phyloP scores from a whole-genome alignment of 2,329 filamentous ascomycete species.

The Stagonosporopsis cucurbitacearum region DNA sequence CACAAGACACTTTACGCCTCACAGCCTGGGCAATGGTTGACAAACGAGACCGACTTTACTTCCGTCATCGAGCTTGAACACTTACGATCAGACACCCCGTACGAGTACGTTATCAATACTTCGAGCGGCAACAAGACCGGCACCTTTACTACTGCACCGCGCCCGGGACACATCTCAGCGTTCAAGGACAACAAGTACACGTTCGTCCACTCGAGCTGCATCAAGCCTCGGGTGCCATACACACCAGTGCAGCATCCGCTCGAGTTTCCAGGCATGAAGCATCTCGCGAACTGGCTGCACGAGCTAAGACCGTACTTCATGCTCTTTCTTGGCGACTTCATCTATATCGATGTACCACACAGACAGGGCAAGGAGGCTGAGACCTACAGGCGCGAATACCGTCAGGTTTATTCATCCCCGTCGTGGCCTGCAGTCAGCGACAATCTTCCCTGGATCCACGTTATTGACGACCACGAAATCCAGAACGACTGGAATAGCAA shows the following conservation, averaged over 20 bases:
- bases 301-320: constrained; percentile 75
- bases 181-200: constrained; percentile 75
- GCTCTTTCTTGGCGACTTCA: constrained; percentile 82
- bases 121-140: constrained; percentile 84
- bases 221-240: constrained; percentile 91
- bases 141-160: constrained; percentile 78
- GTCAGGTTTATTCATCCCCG: constrained; percentile 93
- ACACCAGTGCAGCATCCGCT: constrained; percentile 82
- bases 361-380: constrained; percentile 74
- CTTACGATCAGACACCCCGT: constrained; percentile 73
- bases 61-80: constrained; percentile 70
- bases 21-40: constrained; percentile 59
- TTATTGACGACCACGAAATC: constrained; percentile 96
- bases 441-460: constrained; percentile 95
- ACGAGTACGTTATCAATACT: constrained; percentile 74
- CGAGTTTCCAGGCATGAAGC: constrained; percentile 77
- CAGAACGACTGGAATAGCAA: constrained; percentile 90
- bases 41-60: constrained; percentile 84
- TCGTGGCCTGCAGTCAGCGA: constrained; percentile 81
- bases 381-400: constrained; percentile 89
- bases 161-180: constrained; percentile 65
- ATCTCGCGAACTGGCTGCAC: constrained; percentile 76
- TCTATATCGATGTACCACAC: constrained; percentile 87
- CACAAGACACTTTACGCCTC: constrained; percentile 39
- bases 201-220: constrained; percentile 91